Evolutionary conservation across 2,329 filamentous ascomycete species (phyloP).

Genomic region (Chalaropsis ovoidea): DNA sequence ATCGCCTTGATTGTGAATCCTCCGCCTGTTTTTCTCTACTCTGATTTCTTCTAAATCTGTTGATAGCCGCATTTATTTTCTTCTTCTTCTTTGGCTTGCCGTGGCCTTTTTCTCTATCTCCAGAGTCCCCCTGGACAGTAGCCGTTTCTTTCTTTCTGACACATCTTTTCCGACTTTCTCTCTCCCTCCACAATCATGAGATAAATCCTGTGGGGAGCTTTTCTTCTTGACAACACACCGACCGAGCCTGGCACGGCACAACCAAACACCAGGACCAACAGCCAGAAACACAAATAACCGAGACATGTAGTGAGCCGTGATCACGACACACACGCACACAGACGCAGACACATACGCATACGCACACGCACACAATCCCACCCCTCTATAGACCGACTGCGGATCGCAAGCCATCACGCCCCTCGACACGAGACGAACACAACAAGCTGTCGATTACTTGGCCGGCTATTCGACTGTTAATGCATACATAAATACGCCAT

Average conservation of each 20-base stretch:
- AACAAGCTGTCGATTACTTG: not conserved
- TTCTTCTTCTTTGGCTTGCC: not conserved
- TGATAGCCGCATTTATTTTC: not conserved
- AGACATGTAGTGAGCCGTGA: constrained; percentile 10
- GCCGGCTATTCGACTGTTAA: not conserved
- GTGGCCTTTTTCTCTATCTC: not conserved
- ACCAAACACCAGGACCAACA: not conserved
- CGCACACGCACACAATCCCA: not conserved
- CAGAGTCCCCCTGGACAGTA: not conserved
- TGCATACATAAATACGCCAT: not conserved
- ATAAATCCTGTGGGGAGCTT: constrained; percentile 1
- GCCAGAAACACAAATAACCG: not conserved
- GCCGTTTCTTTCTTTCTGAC: not conserved
- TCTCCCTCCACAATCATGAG: not conserved
- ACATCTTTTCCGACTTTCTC: not conserved
- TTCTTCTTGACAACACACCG: not conserved
- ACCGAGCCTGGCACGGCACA: not conserved
- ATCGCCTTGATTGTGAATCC: not conserved
- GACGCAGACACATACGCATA: not conserved
- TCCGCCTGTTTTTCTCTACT: constrained; percentile 1
- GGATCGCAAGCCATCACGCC: not conserved
- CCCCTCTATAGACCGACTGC: no score
- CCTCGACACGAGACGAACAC: not conserved
- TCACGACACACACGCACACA: constrained; percentile 3
- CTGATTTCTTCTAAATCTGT: not conserved